These are phyloP conservation scores for Ustilago esculenta DNA, from an alignment of 1,284 basidiomycete species.

Conservation along the genomic window DNA sequence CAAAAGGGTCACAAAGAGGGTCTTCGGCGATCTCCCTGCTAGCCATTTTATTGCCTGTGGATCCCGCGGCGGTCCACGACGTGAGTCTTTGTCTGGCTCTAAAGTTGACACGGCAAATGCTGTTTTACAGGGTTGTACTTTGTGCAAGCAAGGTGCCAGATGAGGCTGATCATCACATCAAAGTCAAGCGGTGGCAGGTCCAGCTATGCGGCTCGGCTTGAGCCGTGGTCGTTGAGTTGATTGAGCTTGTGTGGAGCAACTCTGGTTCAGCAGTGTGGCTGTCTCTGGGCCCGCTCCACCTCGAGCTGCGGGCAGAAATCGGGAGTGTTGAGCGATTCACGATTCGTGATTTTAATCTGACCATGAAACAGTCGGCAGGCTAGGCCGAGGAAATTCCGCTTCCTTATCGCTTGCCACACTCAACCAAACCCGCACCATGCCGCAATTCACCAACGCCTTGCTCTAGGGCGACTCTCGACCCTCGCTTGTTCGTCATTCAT, in stretches of 20 bases:
- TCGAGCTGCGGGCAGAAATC: too few species aligned
- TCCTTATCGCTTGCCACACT: slow-evolving; percentile 3
- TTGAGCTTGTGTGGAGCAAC: too few species aligned
- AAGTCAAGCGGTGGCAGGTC: too few species aligned
- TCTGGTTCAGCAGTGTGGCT: too few species aligned
- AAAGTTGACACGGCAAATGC: slow-evolving; percentile 1
- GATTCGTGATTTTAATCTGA: background rate
- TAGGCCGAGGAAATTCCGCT: slow-evolving; percentile 3
- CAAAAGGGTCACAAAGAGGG: background rate
- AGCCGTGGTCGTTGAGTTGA: too few species aligned
- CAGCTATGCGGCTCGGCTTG: too few species aligned
- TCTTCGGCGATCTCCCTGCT: slow-evolving; percentile 38
- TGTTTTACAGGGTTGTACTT: background rate
- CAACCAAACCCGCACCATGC: too few species aligned
- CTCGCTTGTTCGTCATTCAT: slow-evolving; percentile 4
- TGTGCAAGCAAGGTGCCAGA: background rate
- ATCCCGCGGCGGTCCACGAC: slow-evolving; percentile 5
- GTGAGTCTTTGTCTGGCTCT: background rate
- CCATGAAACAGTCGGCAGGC: background rate
- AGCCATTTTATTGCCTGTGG: background rate
- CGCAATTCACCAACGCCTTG: background rate
- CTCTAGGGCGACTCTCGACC: slow-evolving; percentile 14
- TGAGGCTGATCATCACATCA: too few species aligned
- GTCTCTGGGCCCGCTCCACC: too few species aligned
- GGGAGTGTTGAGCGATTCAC: background rate